Evolutionary conservation across 2,329 filamentous ascomycete genomes (phyloP), one percentile per base, ranked within the genome.

Genomic region (Clarireedia monteithiana): DNA sequence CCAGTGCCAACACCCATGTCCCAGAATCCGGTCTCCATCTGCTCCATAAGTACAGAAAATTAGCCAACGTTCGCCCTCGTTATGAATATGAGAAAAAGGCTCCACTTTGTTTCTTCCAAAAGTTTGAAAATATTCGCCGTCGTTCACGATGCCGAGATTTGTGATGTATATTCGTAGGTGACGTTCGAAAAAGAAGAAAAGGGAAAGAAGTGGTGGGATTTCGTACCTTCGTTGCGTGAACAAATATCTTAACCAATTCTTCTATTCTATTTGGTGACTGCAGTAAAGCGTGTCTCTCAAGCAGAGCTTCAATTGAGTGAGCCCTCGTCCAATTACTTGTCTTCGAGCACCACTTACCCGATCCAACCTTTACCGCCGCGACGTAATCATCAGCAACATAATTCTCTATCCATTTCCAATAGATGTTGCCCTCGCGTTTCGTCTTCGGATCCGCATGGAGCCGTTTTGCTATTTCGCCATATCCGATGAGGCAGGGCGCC

Each of bases 391-490:
- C 84, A 2, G 85, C 87, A 15, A 88, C 81, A 67, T 96, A 97
- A 66, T 89, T 95, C 68, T 91, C 78, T 62, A 97, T 89, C 92
- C 92, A 97, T 47, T 84, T 80, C 86, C 88, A 94, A 73, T 95
- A 97, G 17, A 73, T 77, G 68, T 92, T 95, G 0, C 76, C 82
- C 12, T 86, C 76, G 40, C 77, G 77, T 59, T 75, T 75, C 38
- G 83, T 86, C n/a, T 74, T 75, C 49, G 78, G 73, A 59, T 88
- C 84, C 14, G 75, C 75, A 63, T 84, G 77, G 3, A 96, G 76
- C 64, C 89, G 80, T 64, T 79, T 78, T 5, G 89, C 92, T 58
- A 95, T 88, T 55, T 82, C 82, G 9, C 86, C 86, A 69, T 97
- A 96, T 44, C 92, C 92, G n/a, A 96, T 79, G 34, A 96, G 76